Evolutionary conservation across 768 basidiomycete species (phyloP), one percentile per base, ranked within the genome.

Genomic region (Boletus vinaceobasis): DNA sequence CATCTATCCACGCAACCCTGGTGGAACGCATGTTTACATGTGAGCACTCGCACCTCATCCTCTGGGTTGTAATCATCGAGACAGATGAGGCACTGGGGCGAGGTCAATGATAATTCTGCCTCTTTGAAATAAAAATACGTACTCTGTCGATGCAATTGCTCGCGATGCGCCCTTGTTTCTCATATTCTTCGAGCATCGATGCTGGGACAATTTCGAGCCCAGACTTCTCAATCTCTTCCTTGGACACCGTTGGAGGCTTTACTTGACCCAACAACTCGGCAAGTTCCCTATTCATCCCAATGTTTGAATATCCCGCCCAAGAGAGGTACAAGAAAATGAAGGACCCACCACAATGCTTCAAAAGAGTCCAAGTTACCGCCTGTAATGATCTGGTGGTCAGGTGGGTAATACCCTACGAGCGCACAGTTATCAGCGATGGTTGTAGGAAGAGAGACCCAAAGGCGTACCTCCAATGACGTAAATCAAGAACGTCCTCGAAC

Each of bases 1-100:
- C 94, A 96, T 56, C 79, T 84, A 65, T 97, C 94, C 7, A 97
- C 91, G 61, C 94, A 97, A 21, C 69, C 73, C 64, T 85, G 85
- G 66, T 98, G 94, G 79, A 94, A 98, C n/a, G 82, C 86, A 72
- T 98, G 94, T 59, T 83, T 80, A 71, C 95, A 97, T 6, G 73
- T 73, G 74, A 98, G 79, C 33, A 97, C 72, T 26, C 95, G 84
- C 45, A 95, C 72, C 27, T 93, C 85, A 43, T 93, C 90, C 42
- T 89, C 86, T 2, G 75, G 67, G 32, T 79, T 78, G 70, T 97
- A 97, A 51, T 96, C 92, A 52, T 91, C 88, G 47, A 96, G 75
- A 66, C 94, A 98, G 36, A 97, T 87, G 56, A 91, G 75, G 65
- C 88, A 92, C 87, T 90, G 60, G 7, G 44, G 39, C 19, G 48